phyloP scores from a whole-genome alignment of 2,329 filamentous ascomycete species.

The Moelleriella libera region DNA sequence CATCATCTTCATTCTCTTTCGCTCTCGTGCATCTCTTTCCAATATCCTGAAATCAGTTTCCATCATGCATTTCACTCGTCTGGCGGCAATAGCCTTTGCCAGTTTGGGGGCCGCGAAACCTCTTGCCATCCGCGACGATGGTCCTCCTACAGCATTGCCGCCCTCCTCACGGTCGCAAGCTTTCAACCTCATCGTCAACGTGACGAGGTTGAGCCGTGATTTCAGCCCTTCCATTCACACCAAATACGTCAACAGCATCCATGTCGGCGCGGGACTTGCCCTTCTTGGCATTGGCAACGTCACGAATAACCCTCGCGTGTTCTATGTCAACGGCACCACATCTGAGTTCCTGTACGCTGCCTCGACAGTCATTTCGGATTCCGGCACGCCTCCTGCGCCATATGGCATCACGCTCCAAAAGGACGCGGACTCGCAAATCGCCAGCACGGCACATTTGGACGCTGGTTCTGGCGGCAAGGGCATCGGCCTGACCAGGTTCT shows the following conservation, averaged over 20 bases:
- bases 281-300: constrained; percentile 20
- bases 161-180: constrained; percentile 7
- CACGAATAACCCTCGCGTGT: constrained; percentile 15
- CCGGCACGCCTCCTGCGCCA: constrained; percentile 8
- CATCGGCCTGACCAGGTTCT: constrained; percentile 15
- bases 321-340: constrained; percentile 35
- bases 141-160: constrained; percentile 7
- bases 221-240: constrained; percentile 26
- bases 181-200: constrained; percentile 30
- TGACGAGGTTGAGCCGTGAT: constrained; percentile 24
- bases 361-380: constrained; percentile 2
- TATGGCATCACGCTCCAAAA: constrained; percentile 3
- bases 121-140: constrained; percentile 1
- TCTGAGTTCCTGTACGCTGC: constrained; percentile 13
- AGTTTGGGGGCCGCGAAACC: constrained; percentile 12
- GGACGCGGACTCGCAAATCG: neutral
- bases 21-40: no score
- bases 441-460: neutral
- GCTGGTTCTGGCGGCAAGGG: constrained; percentile 7
- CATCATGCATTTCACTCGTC: neutral
- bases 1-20: no score
- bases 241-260: constrained; percentile 24
- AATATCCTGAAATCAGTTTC: no score
- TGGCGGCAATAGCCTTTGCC: constrained; percentile 7
- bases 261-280: constrained; percentile 26